Evolutionary conservation across 176 grass and related monocot species (phyloP), one percentile per base, ranked within the genome.

Genomic region (Poa pratensis): DNA sequence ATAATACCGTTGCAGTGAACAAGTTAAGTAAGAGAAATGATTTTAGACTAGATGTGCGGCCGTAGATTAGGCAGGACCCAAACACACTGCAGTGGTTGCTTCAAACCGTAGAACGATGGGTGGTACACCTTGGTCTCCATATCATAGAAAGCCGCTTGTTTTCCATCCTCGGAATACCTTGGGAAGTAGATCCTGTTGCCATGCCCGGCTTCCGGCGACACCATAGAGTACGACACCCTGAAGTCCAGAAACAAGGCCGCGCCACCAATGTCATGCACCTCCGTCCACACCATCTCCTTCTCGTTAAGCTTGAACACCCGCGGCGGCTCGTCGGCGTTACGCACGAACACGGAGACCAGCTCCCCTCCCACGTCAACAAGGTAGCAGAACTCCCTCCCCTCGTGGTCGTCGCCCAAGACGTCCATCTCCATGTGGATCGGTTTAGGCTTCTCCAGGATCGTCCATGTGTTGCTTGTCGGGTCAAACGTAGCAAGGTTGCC

Each of bases 151-250:
- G 23, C 62, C 6, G 40, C n/a, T 24, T 72, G 69, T 72, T 72
- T 72, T 3, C 40, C 40, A 46, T 72, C 13, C 2, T 69, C 35
- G 0, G 62, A 78, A 9, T 22, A 78, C 4, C 50, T 58, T 1
- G 69, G 69, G 6, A 72, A 72, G 69, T 72, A 72, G n/a, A 57
- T 79, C 37, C 0, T 70, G 20, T 86, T 71, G 10, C 75, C 75
- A 24, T 34, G 14, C 7, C 37, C 75, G 0, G 0, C 19, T 37
- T 48, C 75, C 1, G 19, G 65, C 0, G 52, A 79, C 8, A 30
- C 35, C 10, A 70, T 1, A 0, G 37, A 26, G 10, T 34, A 79
- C 3, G 75, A 79, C 0, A 16, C 52, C 51, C 39, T 59, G 5
- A 1, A 7, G 22, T 79, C 52, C 5, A 71, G 6, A 61, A 86